Conservation (phyloP, 257 asterid species). For the Galeopsis tetrahit region DNA sequence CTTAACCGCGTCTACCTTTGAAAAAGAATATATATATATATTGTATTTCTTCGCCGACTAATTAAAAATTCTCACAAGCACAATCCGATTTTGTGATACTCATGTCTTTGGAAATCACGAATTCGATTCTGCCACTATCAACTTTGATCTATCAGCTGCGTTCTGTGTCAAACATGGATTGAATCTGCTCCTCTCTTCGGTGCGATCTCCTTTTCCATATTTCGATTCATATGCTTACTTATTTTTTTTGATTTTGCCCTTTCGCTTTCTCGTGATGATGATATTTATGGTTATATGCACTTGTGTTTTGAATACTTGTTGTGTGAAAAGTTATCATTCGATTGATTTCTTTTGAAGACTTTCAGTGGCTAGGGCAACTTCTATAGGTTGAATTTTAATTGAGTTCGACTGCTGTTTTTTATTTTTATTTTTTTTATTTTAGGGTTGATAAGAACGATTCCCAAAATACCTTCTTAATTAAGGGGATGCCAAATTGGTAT, state of each 20-base stretch:
- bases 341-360: not conserved
- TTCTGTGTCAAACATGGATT: conserved; percentile 46
- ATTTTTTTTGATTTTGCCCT: not conserved
- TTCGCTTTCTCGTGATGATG: not conserved
- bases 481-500: not conserved
- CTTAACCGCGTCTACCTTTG: conserved; percentile 49
- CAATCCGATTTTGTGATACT: conserved; percentile 17
- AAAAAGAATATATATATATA: not conserved
- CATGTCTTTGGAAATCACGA: conserved; percentile 19
- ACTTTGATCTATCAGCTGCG: conserved; percentile 37
- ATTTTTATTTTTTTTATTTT: not conserved
- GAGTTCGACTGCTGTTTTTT: conserved; percentile 12
- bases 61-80: not conserved
- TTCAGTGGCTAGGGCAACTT: conserved; percentile 12
- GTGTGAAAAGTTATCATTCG: not conserved
- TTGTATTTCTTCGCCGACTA: not conserved
- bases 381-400: conserved; percentile 28
- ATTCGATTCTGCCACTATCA: conserved; percentile 27
- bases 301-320: not conserved
- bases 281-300: not conserved
- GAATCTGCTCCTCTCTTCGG: conserved; percentile 36
- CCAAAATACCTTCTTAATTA: not conserved
- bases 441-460: conserved; percentile 5
- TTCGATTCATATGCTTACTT: not conserved
- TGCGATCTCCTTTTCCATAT: conserved; percentile 20